Percentiles rank a stretch among this genome's conserved stretches.
Evolutionary conservation across 1,284 basidiomycete species (phyloP).

Genomic region (Meripilus lineatus): DNA sequence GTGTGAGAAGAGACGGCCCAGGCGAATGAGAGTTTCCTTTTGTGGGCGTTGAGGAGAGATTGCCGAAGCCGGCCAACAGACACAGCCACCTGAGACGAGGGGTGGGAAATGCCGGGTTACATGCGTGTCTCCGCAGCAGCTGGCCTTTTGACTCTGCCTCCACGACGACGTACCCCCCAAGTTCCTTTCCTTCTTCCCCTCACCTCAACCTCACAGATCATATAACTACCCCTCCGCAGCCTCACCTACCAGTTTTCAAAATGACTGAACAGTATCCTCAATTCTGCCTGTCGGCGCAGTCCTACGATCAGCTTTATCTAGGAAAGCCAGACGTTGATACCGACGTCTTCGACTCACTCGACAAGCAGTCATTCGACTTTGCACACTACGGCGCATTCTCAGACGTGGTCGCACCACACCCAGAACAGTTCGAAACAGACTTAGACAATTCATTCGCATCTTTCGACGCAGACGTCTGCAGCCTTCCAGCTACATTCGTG

Average conservation of each 20-base stretch:
- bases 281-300: constrained; percentile 20
- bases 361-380: constrained; percentile 45
- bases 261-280: constrained; percentile 18
- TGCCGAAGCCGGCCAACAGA: constrained; percentile 1
- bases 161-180: neutral
- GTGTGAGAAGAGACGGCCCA: too few relatives aligned
- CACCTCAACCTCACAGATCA: neutral
- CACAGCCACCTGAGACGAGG: constrained; percentile 4
- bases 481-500: constrained; percentile 39
- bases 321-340: constrained; percentile 17
- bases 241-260: neutral
- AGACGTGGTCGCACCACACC: constrained; percentile 67
- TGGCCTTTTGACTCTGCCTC: constrained; percentile 1
- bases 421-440: constrained; percentile 77
- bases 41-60: neutral
- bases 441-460: constrained; percentile 65
- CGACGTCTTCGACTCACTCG: constrained; percentile 17
- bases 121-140: constrained; percentile 9
- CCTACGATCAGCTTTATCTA: constrained; percentile 14
- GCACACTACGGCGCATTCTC: constrained; percentile 57
- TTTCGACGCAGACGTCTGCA: constrained; percentile 60
- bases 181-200: neutral
- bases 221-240: constrained; percentile 10
- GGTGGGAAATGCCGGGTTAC: neutral
- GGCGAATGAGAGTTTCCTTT: neutral